Percentiles rank a stretch among this genome's conserved stretches.
Evolutionary conservation across 805 yeast genomes (phyloP).

Genomic region (Yarrowia porcina): DNA sequence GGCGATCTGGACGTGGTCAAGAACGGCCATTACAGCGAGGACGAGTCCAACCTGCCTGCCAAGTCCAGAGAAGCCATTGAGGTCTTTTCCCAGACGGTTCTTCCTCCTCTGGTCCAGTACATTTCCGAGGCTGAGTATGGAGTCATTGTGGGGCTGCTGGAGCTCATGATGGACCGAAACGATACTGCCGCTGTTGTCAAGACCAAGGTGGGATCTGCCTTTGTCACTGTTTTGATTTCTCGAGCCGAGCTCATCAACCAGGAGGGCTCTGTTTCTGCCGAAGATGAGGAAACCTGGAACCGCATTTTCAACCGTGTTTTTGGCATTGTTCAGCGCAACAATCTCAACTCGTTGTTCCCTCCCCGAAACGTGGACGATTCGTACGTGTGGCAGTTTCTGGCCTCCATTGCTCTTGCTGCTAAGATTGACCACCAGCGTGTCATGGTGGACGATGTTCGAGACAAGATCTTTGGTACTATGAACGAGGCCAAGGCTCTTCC

Average conservation of each 20-base stretch:
- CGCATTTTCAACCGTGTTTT: constrained; percentile 78
- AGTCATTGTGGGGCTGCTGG: constrained; percentile 73
- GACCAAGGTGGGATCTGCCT: constrained; percentile 78
- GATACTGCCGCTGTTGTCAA: constrained; percentile 52
- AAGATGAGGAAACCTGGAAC: constrained; percentile 66
- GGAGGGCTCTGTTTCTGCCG: constrained; percentile 52
- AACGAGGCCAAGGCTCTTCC: constrained; percentile 60
- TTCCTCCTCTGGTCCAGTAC: constrained; percentile 79
- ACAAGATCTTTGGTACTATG: constrained; percentile 86
- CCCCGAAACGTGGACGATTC: constrained; percentile 63
- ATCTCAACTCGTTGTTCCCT: constrained; percentile 77
- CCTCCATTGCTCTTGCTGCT: constrained; percentile 89
- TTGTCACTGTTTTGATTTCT: constrained; percentile 84
- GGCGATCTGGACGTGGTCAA: constrained; percentile 74
- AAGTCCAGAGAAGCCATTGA: constrained; percentile 61
- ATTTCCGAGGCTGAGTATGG: constrained; percentile 76
- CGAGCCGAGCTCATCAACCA: constrained; percentile 90
- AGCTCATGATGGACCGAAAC: constrained; percentile 65
- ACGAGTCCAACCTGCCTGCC: constrained; percentile 45
- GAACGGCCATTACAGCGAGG: constrained; percentile 65
- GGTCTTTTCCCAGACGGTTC: constrained; percentile 71
- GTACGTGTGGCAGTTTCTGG: constrained; percentile 95
- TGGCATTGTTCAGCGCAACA: constrained; percentile 64
- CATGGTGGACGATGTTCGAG: constrained; percentile 90
- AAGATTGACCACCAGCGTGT: constrained; percentile 83